Percentiles rank a stretch among this genome's conserved stretches.
Evolutionary conservation across 768 basidiomycete genomes (phyloP).

Genomic region (Holtermannia corniformis): DNA sequence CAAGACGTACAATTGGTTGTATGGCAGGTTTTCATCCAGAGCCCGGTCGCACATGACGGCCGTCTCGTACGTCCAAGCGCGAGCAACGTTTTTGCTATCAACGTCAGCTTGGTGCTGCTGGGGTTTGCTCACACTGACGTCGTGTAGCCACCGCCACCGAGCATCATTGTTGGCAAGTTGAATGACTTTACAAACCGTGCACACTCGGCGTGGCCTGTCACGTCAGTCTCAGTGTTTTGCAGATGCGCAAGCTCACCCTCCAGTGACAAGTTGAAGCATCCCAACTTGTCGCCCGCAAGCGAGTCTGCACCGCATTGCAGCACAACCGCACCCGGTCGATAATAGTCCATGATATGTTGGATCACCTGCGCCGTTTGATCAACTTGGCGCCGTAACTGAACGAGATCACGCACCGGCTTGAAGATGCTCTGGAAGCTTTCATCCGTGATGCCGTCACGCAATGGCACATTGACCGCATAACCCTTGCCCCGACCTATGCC

Average conservation of each 20-base stretch:
- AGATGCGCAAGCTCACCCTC: conserved; percentile 43
- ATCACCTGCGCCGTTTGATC: conserved; percentile 61
- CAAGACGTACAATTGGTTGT: conserved; percentile 41
- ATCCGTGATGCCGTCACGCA: conserved; percentile 90
- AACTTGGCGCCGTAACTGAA: not conserved
- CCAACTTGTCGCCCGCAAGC: conserved; percentile 85
- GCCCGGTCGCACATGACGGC: conserved; percentile 86
- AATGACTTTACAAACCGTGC: conserved; percentile 74
- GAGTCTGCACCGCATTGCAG: conserved; percentile 96
- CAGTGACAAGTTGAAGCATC: conserved; percentile 94
- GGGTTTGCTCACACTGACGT: too few species aligned
- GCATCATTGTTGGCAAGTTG: conserved; percentile 74
- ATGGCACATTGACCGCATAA: conserved; percentile 84
- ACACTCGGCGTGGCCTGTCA: conserved; percentile 73
- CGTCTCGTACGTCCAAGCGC: conserved; percentile 94
- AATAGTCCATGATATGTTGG: conserved; percentile 74
- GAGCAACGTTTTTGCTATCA: conserved; percentile 69
- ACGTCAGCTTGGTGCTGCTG: conserved; percentile 1
- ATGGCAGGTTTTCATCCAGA: conserved; percentile 44
- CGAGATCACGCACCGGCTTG: conserved; percentile 59
- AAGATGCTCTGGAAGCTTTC: conserved; percentile 81
- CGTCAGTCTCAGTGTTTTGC: conserved; percentile 2
- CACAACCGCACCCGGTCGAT: conserved; percentile 73
- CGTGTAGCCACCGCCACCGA: conserved; percentile 95
- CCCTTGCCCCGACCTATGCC: conserved; percentile 70